These are phyloP conservation scores for Parsonsia alboflavescens DNA, from an alignment of 257 asterid genomes.

Conservation along the genomic window DNA sequence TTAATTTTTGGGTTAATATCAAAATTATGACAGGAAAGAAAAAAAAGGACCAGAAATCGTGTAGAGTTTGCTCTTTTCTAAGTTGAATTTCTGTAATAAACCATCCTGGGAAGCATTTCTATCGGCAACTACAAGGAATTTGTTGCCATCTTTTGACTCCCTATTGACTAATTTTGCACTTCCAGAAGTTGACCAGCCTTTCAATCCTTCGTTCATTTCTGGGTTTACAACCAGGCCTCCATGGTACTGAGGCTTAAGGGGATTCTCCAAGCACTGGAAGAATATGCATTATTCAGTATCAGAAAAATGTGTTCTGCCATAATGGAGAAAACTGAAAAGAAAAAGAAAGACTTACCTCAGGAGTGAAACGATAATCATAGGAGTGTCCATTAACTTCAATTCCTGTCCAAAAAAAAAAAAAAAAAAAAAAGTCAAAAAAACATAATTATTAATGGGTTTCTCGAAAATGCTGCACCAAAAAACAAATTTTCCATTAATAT, in stretches of 20 bases:
- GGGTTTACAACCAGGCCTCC: conserved; percentile 38
- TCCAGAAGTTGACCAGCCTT: conserved; percentile 23
- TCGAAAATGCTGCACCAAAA: too few species aligned
- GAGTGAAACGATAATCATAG: conserved; percentile 41
- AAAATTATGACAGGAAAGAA: too few species aligned
- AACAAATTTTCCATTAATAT: not conserved
- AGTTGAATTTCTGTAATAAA: conserved; percentile 5
- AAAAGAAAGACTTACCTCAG: conserved; percentile 29
- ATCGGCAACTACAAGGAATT: not conserved
- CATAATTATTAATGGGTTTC: too few species aligned
- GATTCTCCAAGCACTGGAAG: conserved; percentile 31
- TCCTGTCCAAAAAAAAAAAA: too few species aligned
- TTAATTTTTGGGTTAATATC: not conserved
- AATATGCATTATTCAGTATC: too few species aligned
- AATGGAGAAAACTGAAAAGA: too few species aligned
- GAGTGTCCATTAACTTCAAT: conserved; percentile 33
- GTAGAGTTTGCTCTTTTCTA: not conserved
- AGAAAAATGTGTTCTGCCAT: too few species aligned
- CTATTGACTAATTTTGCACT: not conserved
- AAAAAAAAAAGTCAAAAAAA: too few species aligned
- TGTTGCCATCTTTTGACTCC: conserved; percentile 5
- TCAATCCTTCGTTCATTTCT: conserved; percentile 22
- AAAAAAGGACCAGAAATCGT: conserved; percentile 1
- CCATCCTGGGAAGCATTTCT: not conserved
- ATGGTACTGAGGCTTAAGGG: conserved; percentile 30